A percentile compares a stretch with the other conserved stretches of the same genome.
Evolutionary conservation across 805 yeast genomes (phyloP).

Genomic region (Tanozyma kutaoensis): DNA sequence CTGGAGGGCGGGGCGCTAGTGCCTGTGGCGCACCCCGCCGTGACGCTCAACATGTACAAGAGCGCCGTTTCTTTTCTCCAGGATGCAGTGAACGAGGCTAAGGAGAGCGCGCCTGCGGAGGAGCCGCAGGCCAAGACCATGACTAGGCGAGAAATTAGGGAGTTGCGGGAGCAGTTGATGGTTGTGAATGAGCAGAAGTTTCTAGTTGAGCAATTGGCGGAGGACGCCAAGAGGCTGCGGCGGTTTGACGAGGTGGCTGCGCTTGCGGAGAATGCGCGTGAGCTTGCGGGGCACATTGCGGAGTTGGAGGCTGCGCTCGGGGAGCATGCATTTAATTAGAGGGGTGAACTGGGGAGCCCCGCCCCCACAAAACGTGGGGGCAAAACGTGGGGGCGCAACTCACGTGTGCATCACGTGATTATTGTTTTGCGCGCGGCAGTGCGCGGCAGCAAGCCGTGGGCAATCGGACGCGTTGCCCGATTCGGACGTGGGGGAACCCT

Average conservation of each 20-base stretch:
- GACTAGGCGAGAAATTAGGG: conserved; percentile 38
- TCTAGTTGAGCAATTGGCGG: conserved; percentile 52
- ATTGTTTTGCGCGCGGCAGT: too few species aligned
- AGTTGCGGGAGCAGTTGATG: conserved; percentile 61
- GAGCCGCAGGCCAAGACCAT: conserved; percentile 11
- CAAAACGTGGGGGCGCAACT: too few species aligned
- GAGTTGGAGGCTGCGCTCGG: conserved; percentile 41
- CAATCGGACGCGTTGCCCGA: too few species aligned
- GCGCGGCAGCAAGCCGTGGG: too few species aligned
- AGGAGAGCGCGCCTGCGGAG: too few species aligned
- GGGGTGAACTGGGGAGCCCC: too few species aligned
- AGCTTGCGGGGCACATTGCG: conserved; percentile 36
- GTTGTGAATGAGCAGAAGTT: conserved; percentile 78
- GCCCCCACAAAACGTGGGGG: too few species aligned
- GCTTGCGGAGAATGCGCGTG: conserved; percentile 43
- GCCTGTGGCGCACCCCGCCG: conserved; percentile 3
- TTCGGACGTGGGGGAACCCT: too few species aligned
- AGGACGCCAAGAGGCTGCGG: conserved; percentile 48
- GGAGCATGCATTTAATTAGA: conserved; percentile 24
- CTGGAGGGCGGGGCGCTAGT: too few species aligned
- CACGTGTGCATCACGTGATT: too few species aligned
- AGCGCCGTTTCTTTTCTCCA: conserved; percentile 52
- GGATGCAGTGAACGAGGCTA: too few species aligned
- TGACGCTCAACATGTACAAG: conserved; percentile 40
- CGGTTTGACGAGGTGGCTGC: conserved; percentile 65